Conservation (phyloP, 192 early-diverging fungal species). For the Diversispora epigaea region DNA sequence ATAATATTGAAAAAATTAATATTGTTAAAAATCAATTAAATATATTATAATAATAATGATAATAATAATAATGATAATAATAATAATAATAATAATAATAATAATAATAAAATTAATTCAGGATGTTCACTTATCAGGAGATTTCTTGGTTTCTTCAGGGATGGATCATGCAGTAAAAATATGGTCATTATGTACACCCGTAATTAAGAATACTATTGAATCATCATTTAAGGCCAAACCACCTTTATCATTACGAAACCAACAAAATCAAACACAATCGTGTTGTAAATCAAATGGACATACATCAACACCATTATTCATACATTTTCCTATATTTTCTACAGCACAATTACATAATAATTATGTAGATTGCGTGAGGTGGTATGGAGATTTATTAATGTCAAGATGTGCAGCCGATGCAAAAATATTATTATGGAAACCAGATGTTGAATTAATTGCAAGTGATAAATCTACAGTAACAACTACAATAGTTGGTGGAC, state of each 20-base stretch:
- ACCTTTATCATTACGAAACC: not conserved
- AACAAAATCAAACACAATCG: not conserved
- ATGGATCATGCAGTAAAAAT: conserved; percentile 31
- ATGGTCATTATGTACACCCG: conserved; percentile 29
- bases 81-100: not conserved
- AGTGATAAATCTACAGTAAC: conserved; percentile 6
- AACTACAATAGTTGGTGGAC: conserved; percentile 20
- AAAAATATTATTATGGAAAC: conserved; percentile 24
- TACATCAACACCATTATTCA: not conserved
- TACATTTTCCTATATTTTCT: conserved; percentile 25
- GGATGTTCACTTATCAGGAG: conserved; percentile 21
- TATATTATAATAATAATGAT: not conserved
- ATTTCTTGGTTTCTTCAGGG: conserved; percentile 24
- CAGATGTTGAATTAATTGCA: conserved; percentile 16
- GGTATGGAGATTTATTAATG: conserved; percentile 30
- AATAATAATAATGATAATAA: not conserved
- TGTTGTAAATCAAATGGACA: not conserved
- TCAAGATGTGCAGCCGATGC: conserved; percentile 25
- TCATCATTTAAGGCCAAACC: not conserved
- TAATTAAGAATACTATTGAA: conserved; percentile 11
- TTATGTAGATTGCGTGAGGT: conserved; percentile 28
- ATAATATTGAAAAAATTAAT: not conserved
- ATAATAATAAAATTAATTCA: not conserved
- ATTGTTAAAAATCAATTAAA: not conserved
- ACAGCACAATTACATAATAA: conserved; percentile 25